Evolutionary conservation across 2,329 filamentous ascomycete genomes (phyloP), one percentile per base, ranked within the genome.

Genomic region (Metarhizium anisopliae): DNA sequence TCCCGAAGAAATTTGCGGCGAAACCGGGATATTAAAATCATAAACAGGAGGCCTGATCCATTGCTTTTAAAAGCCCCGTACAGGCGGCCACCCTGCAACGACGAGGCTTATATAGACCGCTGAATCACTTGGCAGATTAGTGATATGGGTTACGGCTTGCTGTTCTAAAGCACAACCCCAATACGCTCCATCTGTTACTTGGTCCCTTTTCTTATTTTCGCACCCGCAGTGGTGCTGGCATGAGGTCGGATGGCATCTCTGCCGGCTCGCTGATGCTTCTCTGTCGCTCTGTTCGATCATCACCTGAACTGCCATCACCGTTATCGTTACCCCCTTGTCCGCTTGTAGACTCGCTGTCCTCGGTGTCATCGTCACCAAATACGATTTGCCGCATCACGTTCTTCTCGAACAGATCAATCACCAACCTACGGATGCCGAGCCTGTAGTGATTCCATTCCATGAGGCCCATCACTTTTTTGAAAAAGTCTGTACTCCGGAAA

Each of bases 361-460:
- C 86, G 20, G 89, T 87, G 52, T 87, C 86, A 10, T 73, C 72
- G 20, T 71, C 72, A 20, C 88, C 87, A 56, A 95, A 85, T 13
- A 99, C 88, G 58, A 96, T 89, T 61, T 84, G 83, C 60, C 91
- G 80, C 72, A 97, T 79, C 47, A 97, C 89, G 57, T 83, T 86
- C 72, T 93, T 94, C 66, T 97, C 93, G 65, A 99, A 99, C 25
- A 99, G 74, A 67, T 97, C 94, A 58, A 97, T 85, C 40, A 96
- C 88, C 72, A 96, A 92, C 50, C 93, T 86, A 59, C 93, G 87
- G 32, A 95, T 88, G 1, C 86, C 87, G 2, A 99, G 79, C 25
- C 91, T 83, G 71, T 94, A 97, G 67, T 95, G 90, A 64, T 96
- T 93, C 62, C 84, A 85, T 70, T 96, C 91, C 57, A 99, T 79